Base-by-base conservation (phyloP, 495 filamentous ascomycete species). In the Tuber borchii region DNA sequence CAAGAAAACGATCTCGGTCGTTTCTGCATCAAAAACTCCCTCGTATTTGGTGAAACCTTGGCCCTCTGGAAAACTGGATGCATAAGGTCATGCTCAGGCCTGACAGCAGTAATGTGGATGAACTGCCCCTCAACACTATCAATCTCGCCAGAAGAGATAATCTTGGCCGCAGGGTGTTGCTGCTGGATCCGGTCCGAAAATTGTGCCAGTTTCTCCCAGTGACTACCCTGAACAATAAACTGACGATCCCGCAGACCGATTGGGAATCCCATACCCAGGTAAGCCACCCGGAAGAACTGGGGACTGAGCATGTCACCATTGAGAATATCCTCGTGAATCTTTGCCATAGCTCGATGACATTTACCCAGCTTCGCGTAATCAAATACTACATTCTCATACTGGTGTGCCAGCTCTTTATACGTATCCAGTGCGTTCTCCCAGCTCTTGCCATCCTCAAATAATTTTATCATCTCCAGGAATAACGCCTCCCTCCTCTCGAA, bases 151-250 rank as follows among this genome's bases (percentile, higher is more conserved):
- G 88, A 88, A 6, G 89, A 88, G 70, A 95, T 85, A 75, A 98
- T 91, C 83, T 94, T 92, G 1, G 96, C 96, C 3, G 90, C 86
- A 10, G 95, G 95, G 81, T 97, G 93, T 81, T 94, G 91, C 84
- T 93, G 90, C 79, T 95, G 93, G 89, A 98, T 91, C 65, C 93
- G 91, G 83, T 99, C 95, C 37, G 93, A 92, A 83, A 99, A 98
- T 14, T 89, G 89, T 3, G 90, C 88, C 74, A 92, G 89, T 22
- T 90, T 90, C 82, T 98, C 96, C 7, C 86, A 89, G 2, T 91
- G 87, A 12, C 89, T 88, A 5, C 90, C 93, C 85, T 98, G 92
- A 76, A 95, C 96, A 70, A 99, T 91, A 82, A 93, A 98, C 74
- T 97, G 91, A 85, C 97, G 96, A 83, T 97, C 94, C 72, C 93